phyloP scores from a whole-genome alignment of 768 basidiomycete species.

The Tulasnella sp. region DNA sequence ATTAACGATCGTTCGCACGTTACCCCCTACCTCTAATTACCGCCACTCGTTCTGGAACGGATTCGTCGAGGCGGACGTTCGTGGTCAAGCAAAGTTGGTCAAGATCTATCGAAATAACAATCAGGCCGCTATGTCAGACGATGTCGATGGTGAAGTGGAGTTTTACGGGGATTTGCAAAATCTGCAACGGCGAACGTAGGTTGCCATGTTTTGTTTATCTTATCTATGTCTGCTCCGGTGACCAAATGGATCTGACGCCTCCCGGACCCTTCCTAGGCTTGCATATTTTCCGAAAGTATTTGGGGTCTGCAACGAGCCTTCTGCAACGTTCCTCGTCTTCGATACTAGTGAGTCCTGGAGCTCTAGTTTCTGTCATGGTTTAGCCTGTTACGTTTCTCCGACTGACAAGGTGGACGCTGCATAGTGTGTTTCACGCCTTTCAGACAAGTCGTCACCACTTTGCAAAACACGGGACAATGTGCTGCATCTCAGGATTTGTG shows the following conservation, averaged over 20 bases:
- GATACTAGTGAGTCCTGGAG: neutral
- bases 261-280: neutral
- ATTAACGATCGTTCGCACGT: neutral
- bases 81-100: neutral
- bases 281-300: neutral
- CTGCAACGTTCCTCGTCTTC: neutral
- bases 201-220: neutral
- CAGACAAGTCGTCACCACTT: neutral
- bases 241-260: neutral
- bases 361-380: neutral
- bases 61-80: conserved; percentile 2
- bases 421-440: neutral
- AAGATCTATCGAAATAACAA: neutral
- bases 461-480: neutral
- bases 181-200: neutral
- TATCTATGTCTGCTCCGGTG: neutral
- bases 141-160: neutral
- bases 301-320: neutral
- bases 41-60: conserved; percentile 2
- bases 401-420: neutral
- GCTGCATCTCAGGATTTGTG: neutral
- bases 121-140: neutral
- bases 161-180: neutral
- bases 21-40: neutral
- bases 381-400: neutral